Percentiles rank a stretch among this genome's conserved stretches.
These are phyloP conservation scores for Pestalotiopsis fici DNA, from an alignment of 2,329 filamentous ascomycete genomes.

Conservation along the genomic window DNA sequence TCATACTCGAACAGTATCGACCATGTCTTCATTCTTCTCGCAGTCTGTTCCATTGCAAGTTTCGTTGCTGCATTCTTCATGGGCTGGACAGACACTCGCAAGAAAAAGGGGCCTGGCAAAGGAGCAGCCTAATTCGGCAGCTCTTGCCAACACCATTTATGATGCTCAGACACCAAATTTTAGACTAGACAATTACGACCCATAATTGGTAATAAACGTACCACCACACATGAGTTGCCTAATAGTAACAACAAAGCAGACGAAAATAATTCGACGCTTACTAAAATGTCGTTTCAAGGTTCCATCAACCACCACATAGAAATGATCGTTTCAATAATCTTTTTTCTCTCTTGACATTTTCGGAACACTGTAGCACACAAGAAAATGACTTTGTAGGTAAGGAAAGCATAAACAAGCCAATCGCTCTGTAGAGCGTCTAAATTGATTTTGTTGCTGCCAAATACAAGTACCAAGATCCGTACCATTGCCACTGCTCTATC, in stretches of 20 bases:
- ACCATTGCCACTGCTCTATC: not conserved
- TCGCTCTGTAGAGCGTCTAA: not conserved
- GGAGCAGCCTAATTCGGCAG: not conserved
- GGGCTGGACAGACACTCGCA: constrained; percentile 23
- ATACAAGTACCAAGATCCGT: not conserved
- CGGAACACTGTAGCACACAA: too few species aligned
- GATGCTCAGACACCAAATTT: not conserved
- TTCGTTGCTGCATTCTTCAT: constrained; percentile 28
- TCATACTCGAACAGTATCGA: constrained; percentile 24
- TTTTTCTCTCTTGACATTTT: too few species aligned
- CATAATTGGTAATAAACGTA: not conserved
- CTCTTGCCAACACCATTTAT: not conserved
- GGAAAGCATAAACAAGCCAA: not conserved
- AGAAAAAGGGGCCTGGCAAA: not conserved
- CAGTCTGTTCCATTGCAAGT: constrained; percentile 19
- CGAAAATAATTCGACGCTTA: too few species aligned
- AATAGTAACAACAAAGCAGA: too few species aligned
- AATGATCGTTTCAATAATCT: too few species aligned
- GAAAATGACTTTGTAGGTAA: too few species aligned
- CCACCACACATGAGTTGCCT: not conserved
- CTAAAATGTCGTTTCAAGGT: too few species aligned
- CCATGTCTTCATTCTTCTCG: constrained; percentile 25
- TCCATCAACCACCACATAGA: too few species aligned
- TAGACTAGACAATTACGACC: not conserved
- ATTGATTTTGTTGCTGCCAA: not conserved